phyloP scores from a whole-genome alignment of 2,329 filamentous ascomycete species.

The Fusarium nematophilum region DNA sequence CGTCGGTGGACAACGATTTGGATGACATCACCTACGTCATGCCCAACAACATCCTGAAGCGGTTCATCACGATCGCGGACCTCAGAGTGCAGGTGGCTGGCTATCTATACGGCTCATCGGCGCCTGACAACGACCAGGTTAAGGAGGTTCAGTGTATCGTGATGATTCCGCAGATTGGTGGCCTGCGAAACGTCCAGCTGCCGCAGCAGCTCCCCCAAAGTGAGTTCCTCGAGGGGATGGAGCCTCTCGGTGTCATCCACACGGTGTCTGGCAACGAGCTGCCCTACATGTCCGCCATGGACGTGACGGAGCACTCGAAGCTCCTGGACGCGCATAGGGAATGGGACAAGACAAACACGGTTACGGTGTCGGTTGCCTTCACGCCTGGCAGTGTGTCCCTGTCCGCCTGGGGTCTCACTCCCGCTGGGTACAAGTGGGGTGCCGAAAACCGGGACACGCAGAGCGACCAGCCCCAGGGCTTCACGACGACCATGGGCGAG shows the following conservation, averaged over 20 bases:
- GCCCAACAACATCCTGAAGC: slow-evolving; percentile 98
- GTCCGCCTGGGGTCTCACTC: slow-evolving; percentile 92
- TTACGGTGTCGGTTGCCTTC: slow-evolving; percentile 96
- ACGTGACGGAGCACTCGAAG: slow-evolving; percentile 93
- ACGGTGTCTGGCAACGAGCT: slow-evolving; percentile 95
- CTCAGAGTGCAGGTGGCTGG: slow-evolving; percentile 96
- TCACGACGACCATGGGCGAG: slow-evolving; percentile 90
- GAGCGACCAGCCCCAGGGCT: slow-evolving; percentile 94
- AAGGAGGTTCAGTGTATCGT: slow-evolving; percentile 98
- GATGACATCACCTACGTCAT: slow-evolving; percentile 97
- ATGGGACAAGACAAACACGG: slow-evolving; percentile 82
- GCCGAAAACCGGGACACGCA: slow-evolving; percentile 93
- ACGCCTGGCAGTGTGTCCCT: slow-evolving; percentile 96
- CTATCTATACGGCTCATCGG: slow-evolving; percentile 92
- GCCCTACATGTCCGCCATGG: slow-evolving; percentile 93
- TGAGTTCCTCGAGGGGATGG: slow-evolving; percentile 86
- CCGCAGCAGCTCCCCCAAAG: slow-evolving; percentile 92
- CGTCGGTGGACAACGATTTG: slow-evolving; percentile 90
- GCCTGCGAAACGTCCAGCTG: slow-evolving; percentile 89
- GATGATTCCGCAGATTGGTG: slow-evolving; percentile 97
- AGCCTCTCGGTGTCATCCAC: slow-evolving; percentile 94
- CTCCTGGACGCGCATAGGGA: slow-evolving; percentile 81
- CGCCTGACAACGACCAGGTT: slow-evolving; percentile 93
- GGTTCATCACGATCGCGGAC: slow-evolving; percentile 97
- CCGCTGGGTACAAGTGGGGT: slow-evolving; percentile 95